These are phyloP conservation scores for Quercus variabilis DNA, from an alignment of 306 rosid species.

Conservation along the genomic window DNA sequence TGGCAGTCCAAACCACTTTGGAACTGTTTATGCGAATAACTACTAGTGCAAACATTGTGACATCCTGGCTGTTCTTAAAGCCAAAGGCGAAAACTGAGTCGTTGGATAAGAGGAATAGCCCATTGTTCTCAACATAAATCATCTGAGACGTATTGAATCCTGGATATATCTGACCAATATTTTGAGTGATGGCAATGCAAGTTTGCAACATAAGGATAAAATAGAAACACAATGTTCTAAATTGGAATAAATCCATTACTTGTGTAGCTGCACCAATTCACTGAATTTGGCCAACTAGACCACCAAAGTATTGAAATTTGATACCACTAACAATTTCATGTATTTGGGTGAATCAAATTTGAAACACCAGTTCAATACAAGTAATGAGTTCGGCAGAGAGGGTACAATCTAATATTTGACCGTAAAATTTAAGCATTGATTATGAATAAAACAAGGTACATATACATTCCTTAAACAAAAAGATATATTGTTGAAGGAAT, in stretches of 20 bases:
- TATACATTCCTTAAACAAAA: too few species aligned
- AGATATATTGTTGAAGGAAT: not conserved
- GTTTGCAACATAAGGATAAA: constrained; percentile 7
- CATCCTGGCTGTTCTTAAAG: constrained; percentile 11
- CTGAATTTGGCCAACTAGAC: not conserved
- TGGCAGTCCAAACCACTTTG: constrained; percentile 34
- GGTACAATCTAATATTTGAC: too few species aligned
- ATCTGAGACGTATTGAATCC: constrained; percentile 34
- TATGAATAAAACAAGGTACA: too few species aligned
- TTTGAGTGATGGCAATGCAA: constrained; percentile 20
- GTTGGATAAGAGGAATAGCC: constrained; percentile 29
- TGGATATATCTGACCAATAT: constrained; percentile 17
- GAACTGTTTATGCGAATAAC: constrained; percentile 19
- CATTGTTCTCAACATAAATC: constrained; percentile 4
- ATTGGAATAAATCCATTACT: not conserved
- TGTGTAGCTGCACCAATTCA: not conserved
- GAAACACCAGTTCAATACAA: not conserved
- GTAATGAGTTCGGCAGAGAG: not conserved
- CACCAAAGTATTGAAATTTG: too few species aligned
- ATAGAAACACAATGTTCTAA: constrained; percentile 2
- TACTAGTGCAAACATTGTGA: constrained; percentile 21
- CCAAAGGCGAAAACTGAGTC: constrained; percentile 25
- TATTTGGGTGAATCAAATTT: not conserved
- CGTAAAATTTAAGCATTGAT: too few species aligned
- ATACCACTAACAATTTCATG: not conserved